These are phyloP conservation scores for Stachybotrys echinatus DNA, from an alignment of 2,329 filamentous ascomycete species.

Conservation along the genomic window DNA sequence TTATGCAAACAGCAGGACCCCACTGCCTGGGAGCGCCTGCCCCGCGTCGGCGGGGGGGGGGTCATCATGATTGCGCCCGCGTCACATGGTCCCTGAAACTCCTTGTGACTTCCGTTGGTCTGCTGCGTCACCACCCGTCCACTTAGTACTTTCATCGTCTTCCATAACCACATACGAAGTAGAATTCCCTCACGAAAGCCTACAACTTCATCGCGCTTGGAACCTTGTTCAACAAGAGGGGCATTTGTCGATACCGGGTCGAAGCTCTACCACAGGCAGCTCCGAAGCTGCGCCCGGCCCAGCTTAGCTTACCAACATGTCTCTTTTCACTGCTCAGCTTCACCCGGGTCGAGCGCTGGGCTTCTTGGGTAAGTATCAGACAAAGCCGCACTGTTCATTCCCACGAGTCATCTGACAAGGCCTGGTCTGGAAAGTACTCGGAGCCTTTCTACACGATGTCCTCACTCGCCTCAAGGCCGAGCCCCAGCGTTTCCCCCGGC, in stretches of 20 bases:
- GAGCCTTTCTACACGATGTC: slow-evolving; percentile 86
- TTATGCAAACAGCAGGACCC: too few relatives aligned
- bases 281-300: slow-evolving; percentile 1
- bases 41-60: too few relatives aligned
- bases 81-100: slow-evolving; percentile 3
- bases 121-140: not conserved
- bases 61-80: not conserved
- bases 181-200: too few relatives aligned
- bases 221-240: too few relatives aligned
- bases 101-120: not conserved
- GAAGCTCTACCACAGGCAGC: not conserved
- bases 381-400: not conserved
- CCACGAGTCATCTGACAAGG: not conserved
- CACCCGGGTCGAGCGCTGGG: slow-evolving; percentile 62
- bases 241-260: too few relatives aligned
- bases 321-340: slow-evolving; percentile 56
- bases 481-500: slow-evolving; percentile 72
- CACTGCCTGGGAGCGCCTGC: too few relatives aligned
- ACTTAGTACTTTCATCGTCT: not conserved
- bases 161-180: not conserved
- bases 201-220: too few relatives aligned
- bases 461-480: slow-evolving; percentile 84
- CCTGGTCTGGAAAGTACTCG: slow-evolving; percentile 58
- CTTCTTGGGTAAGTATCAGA: slow-evolving; percentile 41
- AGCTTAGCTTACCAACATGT: slow-evolving; percentile 26